Percentiles rank a stretch among this genome's conserved stretches.
Conservation (phyloP, 2,329 filamentous ascomycete genomes). For the Alternaria hordeiaustralica region DNA sequence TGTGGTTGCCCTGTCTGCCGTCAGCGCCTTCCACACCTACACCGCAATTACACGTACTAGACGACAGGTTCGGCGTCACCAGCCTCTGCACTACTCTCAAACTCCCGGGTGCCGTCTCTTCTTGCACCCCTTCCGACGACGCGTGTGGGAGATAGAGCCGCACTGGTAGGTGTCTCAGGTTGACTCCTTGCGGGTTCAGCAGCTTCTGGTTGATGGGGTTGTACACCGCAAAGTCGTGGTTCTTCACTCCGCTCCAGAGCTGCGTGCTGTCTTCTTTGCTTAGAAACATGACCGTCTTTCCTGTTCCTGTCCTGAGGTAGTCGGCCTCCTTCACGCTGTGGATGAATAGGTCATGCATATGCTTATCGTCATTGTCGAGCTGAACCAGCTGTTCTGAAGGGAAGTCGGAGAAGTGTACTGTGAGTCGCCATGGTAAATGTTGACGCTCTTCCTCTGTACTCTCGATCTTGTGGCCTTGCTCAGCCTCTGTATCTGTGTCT, state of each 20-base stretch:
- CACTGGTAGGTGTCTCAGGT: slow-evolving; percentile 81
- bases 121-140: slow-evolving; percentile 27
- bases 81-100: slow-evolving; percentile 72
- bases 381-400: slow-evolving; percentile 64
- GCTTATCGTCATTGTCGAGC: slow-evolving; percentile 61
- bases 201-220: slow-evolving; percentile 77
- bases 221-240: slow-evolving; percentile 77
- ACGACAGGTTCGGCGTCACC: slow-evolving; percentile 60
- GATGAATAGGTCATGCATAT: slow-evolving; percentile 70
- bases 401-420: slow-evolving; percentile 66
- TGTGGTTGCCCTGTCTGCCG: slow-evolving; percentile 59
- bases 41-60: slow-evolving; percentile 34
- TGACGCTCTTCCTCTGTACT: slow-evolving; percentile 23
- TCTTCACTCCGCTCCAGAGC: slow-evolving; percentile 80
- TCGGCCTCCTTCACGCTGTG: slow-evolving; percentile 82
- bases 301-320: slow-evolving; percentile 85
- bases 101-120: slow-evolving; percentile 45
- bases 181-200: slow-evolving; percentile 71
- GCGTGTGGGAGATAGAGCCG: slow-evolving; percentile 77
- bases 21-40: slow-evolving; percentile 17
- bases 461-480: slow-evolving; percentile 22
- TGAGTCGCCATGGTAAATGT: slow-evolving; percentile 67
- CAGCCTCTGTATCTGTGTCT: slow-evolving; percentile 11
- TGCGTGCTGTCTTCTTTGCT: slow-evolving; percentile 83
- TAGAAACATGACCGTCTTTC: slow-evolving; percentile 87